Evolutionary conservation across 805 yeast genomes (phyloP), one percentile per base, ranked within the genome.

Genomic region (Wickerhamiella occidentalis): DNA sequence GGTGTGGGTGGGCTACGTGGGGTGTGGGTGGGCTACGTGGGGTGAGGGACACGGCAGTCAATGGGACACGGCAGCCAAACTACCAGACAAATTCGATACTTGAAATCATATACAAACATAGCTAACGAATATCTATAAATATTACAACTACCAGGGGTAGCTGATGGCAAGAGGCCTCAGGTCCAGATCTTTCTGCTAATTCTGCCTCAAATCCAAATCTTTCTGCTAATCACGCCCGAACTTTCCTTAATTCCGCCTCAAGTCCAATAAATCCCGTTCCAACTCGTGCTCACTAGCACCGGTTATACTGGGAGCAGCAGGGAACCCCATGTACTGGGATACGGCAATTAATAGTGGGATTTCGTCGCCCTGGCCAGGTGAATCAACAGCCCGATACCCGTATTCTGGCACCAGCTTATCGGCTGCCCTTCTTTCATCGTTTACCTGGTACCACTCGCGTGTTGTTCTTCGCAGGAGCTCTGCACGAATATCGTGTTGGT

Each of bases 361-460:
- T 8, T 45, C 41, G 18, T 29, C 37, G 26, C n/a, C 33, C 51
- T 82, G 71, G 40, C 70, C 73, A 58, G 73, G 56, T 60, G 67
- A 57, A 58, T 65, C 54, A 55, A 66, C 58, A 49, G 76, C 61
- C 55, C 64, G 59, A 65, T 68, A 65, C 49, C 68, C 58, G 61
- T 66, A 66, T 53, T 73, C 69, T 40, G 81, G 72, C 46, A 70
- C 67, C 46, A 78, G 58, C 54, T 76, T 74, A 62, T 86, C 95
- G 77, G 85, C 74, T 41, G 78, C 79, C 54, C 94, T 74, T 58
- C 96, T 74, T 63, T 92, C 97, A 58, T 81, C 78, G 65, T 87
- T 88, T 59, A 88, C 83, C 56, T 83, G 81, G 68, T 90, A 90
- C 97, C 97, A 92, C 54, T 78, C 74, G 37, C 82, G 76, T 5